Evolutionary conservation across 2,329 filamentous ascomycete species (phyloP), one percentile per base, ranked within the genome.

Genomic region (Neoscytalidium dimidiatum): DNA sequence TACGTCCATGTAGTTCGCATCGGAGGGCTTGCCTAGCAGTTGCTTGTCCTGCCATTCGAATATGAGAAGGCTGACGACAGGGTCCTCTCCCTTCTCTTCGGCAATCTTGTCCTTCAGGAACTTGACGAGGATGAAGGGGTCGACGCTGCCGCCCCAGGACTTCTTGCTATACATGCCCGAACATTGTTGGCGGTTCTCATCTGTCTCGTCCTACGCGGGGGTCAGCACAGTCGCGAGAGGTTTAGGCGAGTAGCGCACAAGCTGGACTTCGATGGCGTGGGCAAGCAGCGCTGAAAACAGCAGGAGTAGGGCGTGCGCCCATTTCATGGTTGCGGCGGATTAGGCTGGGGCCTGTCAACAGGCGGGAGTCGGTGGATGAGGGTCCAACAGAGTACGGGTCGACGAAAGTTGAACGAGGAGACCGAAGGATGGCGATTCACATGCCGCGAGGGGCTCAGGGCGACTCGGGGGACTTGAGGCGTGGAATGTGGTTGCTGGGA

Each of bases 41-140:
- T 87, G 80, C 74, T 91, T 88, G 74, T 99, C 95, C 70, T 86
- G 88, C 92, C 94, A 99, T 79, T 99, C 94, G 77, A 97, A 99
- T 68, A 99, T 90, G 61, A 97, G 84, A 71, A 97, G 80, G 77
- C 92, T 96, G 69, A 93, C 90, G 48, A 92, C 83, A 4, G 91
- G 90, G 75, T 96, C 90, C 51, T 85, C 81, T 1, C 52, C 62
- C 33, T 65, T 65, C 46, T 65, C 63, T 5, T 23, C 38, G 33
- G 63, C 63, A 33, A 52, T 52, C 64, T 88, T 83, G 33, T 85
- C 84, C 68, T 86, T 84, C 44, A 90, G 80, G 73, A 97, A 96
- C 74, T 92, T 92, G 76, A 92, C 85, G 70, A 90, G 85, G 76
- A 98, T 97, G 80, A 92, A 96, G 21, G 94, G 94, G 71, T 97